Conservation (phyloP, 306 rosid species). For the Vigna hirtella region DNA sequence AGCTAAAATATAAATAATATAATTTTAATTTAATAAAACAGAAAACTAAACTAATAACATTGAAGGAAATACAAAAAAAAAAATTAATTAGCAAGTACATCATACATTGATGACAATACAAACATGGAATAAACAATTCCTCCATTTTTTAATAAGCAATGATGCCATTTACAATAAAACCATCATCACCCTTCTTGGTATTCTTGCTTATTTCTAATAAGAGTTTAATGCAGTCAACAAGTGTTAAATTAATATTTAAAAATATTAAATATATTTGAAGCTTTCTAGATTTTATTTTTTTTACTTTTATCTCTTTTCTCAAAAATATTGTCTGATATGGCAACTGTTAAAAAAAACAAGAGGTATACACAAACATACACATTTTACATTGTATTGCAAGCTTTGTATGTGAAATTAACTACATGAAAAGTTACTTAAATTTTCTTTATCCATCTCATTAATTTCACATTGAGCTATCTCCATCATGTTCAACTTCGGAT, state of each 20-base stretch:
- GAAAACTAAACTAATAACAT: too few relatives aligned
- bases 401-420: background rate
- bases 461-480: constrained; percentile 25
- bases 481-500: constrained; percentile 37
- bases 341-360: background rate
- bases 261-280: background rate
- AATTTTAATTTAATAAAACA: too few relatives aligned
- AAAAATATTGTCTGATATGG: background rate
- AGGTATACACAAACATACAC: background rate
- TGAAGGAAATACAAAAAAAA: too few relatives aligned
- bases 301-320: background rate
- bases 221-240: too few relatives aligned
- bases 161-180: too few relatives aligned
- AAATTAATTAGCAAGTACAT: too few relatives aligned
- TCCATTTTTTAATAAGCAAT: too few relatives aligned
- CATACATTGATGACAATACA: too few relatives aligned
- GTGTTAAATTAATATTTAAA: background rate
- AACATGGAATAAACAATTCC: too few relatives aligned
- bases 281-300: background rate
- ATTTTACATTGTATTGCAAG: constrained; percentile 9
- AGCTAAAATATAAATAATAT: too few relatives aligned
- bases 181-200: too few relatives aligned
- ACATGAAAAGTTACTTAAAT: background rate
- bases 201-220: too few relatives aligned
- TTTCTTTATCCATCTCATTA: background rate